Evolutionary conservation across 495 filamentous ascomycete species (phyloP), one percentile per base, ranked within the genome.

Genomic region (Aspergillus campestris): DNA sequence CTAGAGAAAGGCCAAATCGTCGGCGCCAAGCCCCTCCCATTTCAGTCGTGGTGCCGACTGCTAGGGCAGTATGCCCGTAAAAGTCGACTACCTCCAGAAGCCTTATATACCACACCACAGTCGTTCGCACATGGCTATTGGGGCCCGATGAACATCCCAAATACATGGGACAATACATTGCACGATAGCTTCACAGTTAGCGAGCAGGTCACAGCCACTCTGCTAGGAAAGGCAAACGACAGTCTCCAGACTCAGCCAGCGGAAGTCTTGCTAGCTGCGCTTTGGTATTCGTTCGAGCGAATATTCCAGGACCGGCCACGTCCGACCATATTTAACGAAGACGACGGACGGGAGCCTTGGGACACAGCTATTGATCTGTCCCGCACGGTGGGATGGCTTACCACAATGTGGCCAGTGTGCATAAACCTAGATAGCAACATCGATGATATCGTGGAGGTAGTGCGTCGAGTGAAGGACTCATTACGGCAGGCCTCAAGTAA

Each of bases 311-410:
- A 80, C 42, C 61, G 74, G 8, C 42, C 56, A 1, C 48, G 62
- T 2, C 76, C 77, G 1, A 71, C 77, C 4, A 52, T 82, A 0
- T 64, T 58, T 38, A 59, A 48, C 8, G 66, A 72, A 51, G 62
- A 58, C 24, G 66, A 75, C 49, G 72, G 71, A 0, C 62, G 74
- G 5, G 67, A 74, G 37, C 33, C 58, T 1, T 65, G 50, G 40
- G 64, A 65, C 10, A 6, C 39, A 11, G 49, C 39, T 1, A 52
- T 75, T 35, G 70, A 78, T 52, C 33, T 75, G 9, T 70, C 72
- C 1, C 51, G 52, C 4, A 75, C 72, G 5, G 61, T 76, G 7
- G 74, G 74, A 1, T 76, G 70, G 70, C 75, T 77, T 48, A 74
- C 70, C 5, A 59, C 58, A 3, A 59, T 67, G 28, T 52, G 47